Percentiles rank a stretch among this genome's conserved stretches.
Evolutionary conservation across 164 flowering plant species (phyloP).

Genomic region (Magnolia kwangsiensis): DNA sequence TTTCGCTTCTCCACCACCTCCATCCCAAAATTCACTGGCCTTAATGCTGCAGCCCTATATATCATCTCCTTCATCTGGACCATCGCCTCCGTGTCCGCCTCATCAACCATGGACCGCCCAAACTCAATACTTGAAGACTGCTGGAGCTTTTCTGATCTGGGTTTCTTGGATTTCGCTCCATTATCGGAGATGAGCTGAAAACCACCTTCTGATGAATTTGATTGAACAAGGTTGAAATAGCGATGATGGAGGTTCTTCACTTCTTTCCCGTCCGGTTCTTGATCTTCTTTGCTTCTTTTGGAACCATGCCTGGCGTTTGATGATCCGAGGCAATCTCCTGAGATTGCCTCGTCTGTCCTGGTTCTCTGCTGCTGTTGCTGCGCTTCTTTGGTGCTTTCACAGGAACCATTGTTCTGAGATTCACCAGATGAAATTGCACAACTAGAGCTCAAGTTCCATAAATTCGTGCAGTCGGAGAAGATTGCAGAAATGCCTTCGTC

Average conservation of each 20-base stretch:
- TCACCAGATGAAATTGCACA: slow-evolving; percentile 49
- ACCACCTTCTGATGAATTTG: slow-evolving; percentile 29
- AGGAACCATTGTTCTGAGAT: slow-evolving; percentile 32
- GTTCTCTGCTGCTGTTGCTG: neutral
- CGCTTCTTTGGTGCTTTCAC: slow-evolving; percentile 18
- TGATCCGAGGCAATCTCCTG: slow-evolving; percentile 15
- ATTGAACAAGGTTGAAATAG: slow-evolving; percentile 24
- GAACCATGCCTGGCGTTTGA: slow-evolving; percentile 11
- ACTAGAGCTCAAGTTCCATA: slow-evolving; percentile 33
- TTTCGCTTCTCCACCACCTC: slow-evolving; percentile 75
- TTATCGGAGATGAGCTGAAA: slow-evolving; percentile 40
- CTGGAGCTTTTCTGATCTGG: slow-evolving; percentile 40
- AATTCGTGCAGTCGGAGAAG: slow-evolving; percentile 44
- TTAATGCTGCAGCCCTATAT: slow-evolving; percentile 77
- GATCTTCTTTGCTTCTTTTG: slow-evolving; percentile 14
- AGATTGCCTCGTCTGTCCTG: slow-evolving; percentile 18
- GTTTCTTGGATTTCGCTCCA: slow-evolving; percentile 41
- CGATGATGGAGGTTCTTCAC: slow-evolving; percentile 1
- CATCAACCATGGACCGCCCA: slow-evolving; percentile 44
- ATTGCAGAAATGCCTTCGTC: slow-evolving; percentile 66
- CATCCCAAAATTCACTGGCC: slow-evolving; percentile 71
- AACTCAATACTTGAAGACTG: slow-evolving; percentile 62
- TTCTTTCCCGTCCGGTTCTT: neutral
- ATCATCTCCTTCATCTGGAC: slow-evolving; percentile 95
- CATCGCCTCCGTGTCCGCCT: slow-evolving; percentile 77